These are phyloP conservation scores for Mortierella sp. DNA, from an alignment of 371 early-diverging fungal genomes.

Conservation along the genomic window DNA sequence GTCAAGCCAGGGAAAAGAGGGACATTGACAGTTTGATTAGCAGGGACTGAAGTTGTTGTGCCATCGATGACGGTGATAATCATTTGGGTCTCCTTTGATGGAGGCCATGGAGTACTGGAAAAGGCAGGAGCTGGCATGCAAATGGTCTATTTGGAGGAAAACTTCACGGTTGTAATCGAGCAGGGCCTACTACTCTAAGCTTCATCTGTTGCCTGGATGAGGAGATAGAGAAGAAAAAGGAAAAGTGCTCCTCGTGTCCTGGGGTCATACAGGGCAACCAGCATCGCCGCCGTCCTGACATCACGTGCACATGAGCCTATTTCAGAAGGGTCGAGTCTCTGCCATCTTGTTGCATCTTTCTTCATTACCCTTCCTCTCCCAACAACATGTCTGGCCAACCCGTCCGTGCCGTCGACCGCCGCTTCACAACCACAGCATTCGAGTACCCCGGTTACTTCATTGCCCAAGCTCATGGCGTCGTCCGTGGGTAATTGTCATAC, in stretches of 20 bases:
- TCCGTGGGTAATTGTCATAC: conserved; percentile 33
- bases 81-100: conserved; percentile 30
- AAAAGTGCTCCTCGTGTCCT: too few species aligned
- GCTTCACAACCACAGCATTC: conserved; percentile 49
- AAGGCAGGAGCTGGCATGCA: too few species aligned
- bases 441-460: conserved; percentile 38
- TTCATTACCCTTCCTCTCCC: neutral
- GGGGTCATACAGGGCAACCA: too few species aligned
- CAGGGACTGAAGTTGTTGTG: conserved; percentile 24
- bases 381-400: conserved; percentile 33
- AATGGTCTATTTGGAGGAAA: too few species aligned
- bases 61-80: conserved; percentile 33
- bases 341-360: neutral
- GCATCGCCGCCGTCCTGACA: too few species aligned
- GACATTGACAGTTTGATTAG: conserved; percentile 34
- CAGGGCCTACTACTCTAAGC: too few species aligned
- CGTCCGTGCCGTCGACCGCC: conserved; percentile 49
- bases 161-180: too few species aligned
- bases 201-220: too few species aligned
- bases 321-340: neutral
- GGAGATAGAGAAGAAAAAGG: too few species aligned
- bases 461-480: conserved; percentile 47
- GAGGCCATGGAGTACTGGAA: conserved; percentile 26
- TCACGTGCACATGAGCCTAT: too few species aligned
- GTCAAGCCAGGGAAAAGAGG: conserved; percentile 31